These are phyloP conservation scores for Solanum hybrid DNA, from an alignment of 305 asterid genomes.

Conservation along the genomic window DNA sequence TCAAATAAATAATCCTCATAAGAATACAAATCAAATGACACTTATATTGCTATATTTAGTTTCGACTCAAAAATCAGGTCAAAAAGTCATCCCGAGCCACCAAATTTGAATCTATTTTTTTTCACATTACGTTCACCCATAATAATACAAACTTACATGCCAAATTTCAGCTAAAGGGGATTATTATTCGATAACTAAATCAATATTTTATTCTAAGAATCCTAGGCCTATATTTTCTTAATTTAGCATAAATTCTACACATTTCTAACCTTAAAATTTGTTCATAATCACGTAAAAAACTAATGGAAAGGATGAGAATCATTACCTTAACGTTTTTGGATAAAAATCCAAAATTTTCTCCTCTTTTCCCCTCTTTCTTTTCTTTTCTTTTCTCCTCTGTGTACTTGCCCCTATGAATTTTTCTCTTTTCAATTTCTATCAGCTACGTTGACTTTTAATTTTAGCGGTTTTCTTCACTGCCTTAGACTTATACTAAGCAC, in stretches of 20 bases:
- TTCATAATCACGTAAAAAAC: neutral
- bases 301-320: neutral
- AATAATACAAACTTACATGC: no score
- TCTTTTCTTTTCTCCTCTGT: neutral
- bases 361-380: neutral
- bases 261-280: neutral
- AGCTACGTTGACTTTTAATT: neutral
- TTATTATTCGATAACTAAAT: no score
- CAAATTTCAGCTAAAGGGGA: no score
- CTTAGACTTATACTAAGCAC: neutral
- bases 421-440: neutral
- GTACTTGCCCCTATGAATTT: neutral
- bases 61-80: no score
- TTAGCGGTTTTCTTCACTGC: neutral
- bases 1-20: no score
- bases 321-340: neutral
- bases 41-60: no score
- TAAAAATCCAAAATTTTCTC: neutral
- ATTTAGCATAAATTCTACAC: neutral
- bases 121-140: no score
- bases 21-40: no score
- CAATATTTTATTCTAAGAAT: no score
- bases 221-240: neutral
- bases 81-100: no score
- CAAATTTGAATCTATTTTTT: no score